A percentile compares a stretch with the other conserved stretches of the same genome.
These are phyloP conservation scores for Claviceps fusiformis DNA, from an alignment of 2,329 filamentous ascomycete species.

Conservation along the genomic window DNA sequence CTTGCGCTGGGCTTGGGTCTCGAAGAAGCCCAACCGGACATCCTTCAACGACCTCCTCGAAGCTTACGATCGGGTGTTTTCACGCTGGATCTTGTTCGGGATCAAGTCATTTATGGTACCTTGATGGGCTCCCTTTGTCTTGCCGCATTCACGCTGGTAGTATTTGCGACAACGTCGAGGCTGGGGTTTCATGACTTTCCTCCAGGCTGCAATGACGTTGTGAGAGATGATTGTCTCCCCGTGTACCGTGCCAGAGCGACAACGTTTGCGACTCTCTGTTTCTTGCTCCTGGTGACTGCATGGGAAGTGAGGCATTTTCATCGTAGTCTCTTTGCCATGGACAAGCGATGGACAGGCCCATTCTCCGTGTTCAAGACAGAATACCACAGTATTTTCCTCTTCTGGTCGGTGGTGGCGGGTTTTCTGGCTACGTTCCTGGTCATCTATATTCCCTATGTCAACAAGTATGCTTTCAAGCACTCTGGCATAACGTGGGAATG, in stretches of 20 bases:
- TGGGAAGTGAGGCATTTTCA: constrained; percentile 65
- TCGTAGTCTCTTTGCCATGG: constrained; percentile 55
- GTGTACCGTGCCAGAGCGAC: constrained; percentile 54
- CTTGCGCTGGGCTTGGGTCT: constrained; percentile 60
- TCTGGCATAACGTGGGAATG: constrained; percentile 57
- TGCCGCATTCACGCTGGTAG: constrained; percentile 44
- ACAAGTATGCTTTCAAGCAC: constrained; percentile 56
- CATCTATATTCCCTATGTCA: constrained; percentile 55
- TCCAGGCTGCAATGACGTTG: constrained; percentile 42
- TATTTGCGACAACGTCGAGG: constrained; percentile 32
- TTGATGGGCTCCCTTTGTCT: constrained; percentile 51
- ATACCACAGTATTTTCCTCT: constrained; percentile 54
- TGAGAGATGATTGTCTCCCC: constrained; percentile 33
- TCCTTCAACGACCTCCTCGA: constrained; percentile 53
- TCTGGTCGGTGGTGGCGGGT: constrained; percentile 48
- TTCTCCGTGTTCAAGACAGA: constrained; percentile 45
- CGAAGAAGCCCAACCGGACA: constrained; percentile 54
- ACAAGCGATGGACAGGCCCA: constrained; percentile 34
- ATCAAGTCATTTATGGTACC: constrained; percentile 41
- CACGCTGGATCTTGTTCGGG: constrained; percentile 6
- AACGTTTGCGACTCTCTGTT: constrained; percentile 56
- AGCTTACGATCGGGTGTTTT: constrained; percentile 47
- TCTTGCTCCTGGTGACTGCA: constrained; percentile 52
- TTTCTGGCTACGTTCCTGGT: constrained; percentile 48
- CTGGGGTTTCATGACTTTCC: constrained; percentile 36